Evolutionary conservation across 2,329 filamentous ascomycete genomes (phyloP).

Genomic region (Penicillium sp.): DNA sequence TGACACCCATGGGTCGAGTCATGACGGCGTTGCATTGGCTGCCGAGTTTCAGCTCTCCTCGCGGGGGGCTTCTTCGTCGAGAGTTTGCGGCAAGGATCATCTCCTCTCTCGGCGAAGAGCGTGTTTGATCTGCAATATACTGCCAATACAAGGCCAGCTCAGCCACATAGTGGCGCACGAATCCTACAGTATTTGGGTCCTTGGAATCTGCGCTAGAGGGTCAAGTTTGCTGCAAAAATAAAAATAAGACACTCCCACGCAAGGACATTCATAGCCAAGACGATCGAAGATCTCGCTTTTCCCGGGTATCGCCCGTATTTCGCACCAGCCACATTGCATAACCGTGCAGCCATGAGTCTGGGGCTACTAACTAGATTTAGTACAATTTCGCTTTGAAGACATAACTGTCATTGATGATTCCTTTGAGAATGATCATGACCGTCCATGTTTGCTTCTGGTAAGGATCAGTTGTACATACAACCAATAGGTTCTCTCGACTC

Average conservation of each 20-base stretch:
- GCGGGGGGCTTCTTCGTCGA: slow-evolving; percentile 5
- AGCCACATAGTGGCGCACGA: slow-evolving; percentile 20
- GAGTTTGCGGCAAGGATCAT: slow-evolving; percentile 5
- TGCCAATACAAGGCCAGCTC: neutral
- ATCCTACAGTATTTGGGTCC: neutral
- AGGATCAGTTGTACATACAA: neutral
- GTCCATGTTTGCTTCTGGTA: neutral
- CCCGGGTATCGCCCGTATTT: neutral
- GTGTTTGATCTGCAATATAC: slow-evolving; percentile 5
- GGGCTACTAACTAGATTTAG: neutral
- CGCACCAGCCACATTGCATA: neutral
- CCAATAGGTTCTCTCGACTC: neutral
- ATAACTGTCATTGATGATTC: neutral
- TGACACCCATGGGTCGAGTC: neutral
- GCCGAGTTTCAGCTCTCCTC: slow-evolving; percentile 12
- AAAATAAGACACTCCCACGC: neutral
- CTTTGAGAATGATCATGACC: neutral
- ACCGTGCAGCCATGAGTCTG: neutral
- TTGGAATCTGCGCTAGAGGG: neutral
- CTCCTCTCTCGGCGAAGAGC: slow-evolving; percentile 6
- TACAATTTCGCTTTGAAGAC: neutral
- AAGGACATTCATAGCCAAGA: neutral
- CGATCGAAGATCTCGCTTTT: neutral
- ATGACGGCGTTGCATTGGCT: neutral
- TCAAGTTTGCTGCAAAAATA: neutral